Conservation (phyloP, 1,139 yeast species). For the Zygoascus hellenicus region DNA sequence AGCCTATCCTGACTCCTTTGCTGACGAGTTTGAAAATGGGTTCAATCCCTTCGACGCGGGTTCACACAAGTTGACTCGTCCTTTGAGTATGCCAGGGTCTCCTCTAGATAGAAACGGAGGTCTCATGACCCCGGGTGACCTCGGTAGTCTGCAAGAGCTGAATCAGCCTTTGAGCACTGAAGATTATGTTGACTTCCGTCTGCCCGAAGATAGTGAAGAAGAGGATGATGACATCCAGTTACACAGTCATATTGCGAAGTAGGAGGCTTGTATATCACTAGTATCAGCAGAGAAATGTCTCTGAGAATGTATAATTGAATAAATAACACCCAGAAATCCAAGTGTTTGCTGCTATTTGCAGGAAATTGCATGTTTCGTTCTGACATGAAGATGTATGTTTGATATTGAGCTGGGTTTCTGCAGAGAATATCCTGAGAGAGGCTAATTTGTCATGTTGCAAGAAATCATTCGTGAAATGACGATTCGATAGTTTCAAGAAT, state of each 20-base stretch:
- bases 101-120: constrained; percentile 59
- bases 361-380: too few species aligned
- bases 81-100: constrained; percentile 93
- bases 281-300: not conserved
- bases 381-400: too few species aligned
- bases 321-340: constrained; percentile 3
- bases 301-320: not conserved
- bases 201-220: constrained; percentile 53
- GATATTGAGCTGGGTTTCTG: too few species aligned
- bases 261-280: not conserved
- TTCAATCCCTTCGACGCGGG: constrained; percentile 51
- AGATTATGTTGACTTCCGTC: constrained; percentile 73
- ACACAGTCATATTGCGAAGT: constrained; percentile 8
- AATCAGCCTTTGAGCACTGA: constrained; percentile 66
- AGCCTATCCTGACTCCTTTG: constrained; percentile 85
- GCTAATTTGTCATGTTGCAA: too few species aligned
- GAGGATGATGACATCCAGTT: constrained; percentile 26
- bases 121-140: constrained; percentile 91
- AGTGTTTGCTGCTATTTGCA: too few species aligned
- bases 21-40: constrained; percentile 30
- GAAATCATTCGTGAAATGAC: too few species aligned
- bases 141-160: constrained; percentile 93
- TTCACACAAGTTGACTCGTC: constrained; percentile 75
- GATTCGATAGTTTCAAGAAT: too few species aligned
- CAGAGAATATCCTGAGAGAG: too few species aligned